Conservation (phyloP, 2,329 filamentous ascomycete species). For the Cyphellophora europaea region DNA sequence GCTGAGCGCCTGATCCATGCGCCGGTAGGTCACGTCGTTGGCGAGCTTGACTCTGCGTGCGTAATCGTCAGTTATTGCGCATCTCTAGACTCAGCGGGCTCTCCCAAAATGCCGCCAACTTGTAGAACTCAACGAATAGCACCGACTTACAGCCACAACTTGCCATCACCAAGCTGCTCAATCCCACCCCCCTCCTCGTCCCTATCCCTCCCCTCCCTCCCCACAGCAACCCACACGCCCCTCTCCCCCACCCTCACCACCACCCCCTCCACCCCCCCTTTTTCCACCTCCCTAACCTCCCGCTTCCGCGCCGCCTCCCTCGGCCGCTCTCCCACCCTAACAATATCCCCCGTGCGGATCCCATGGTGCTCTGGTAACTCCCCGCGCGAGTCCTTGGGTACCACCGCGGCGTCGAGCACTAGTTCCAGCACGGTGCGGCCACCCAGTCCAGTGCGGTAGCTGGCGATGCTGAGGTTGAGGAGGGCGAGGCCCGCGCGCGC, state of each 20-base stretch:
- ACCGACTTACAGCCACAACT: conserved; percentile 52
- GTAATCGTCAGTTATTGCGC: conserved; percentile 27
- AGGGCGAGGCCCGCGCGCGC: conserved; percentile 32
- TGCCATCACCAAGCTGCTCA: conserved; percentile 43
- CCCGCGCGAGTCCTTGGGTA: conserved; percentile 24
- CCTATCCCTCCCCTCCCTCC: conserved; percentile 23
- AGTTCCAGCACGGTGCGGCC: conserved; percentile 88
- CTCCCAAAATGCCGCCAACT: conserved; percentile 1
- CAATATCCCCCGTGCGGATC: conserved; percentile 38
- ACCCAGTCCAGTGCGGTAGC: conserved; percentile 78
- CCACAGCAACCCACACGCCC: conserved; percentile 36
- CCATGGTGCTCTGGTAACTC: conserved; percentile 36
- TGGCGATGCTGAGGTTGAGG: conserved; percentile 44
- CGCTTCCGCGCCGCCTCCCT: conserved; percentile 23
- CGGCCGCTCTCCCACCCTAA: conserved; percentile 32
- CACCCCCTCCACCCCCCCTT: conserved; percentile 33
- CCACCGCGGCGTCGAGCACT: conserved; percentile 58
- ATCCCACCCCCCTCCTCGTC: conserved; percentile 33
- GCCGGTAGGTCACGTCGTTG: conserved; percentile 56
- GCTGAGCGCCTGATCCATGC: conserved; percentile 57
- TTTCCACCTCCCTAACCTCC: conserved; percentile 20
- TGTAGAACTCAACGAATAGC: conserved; percentile 3
- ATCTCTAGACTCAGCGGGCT: too few relatives aligned
- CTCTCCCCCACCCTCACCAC: conserved; percentile 35
- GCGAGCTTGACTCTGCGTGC: conserved; percentile 52